Base-by-base conservation (phyloP, 148 eudicot genomes). In the Chenopodium album region DNA sequence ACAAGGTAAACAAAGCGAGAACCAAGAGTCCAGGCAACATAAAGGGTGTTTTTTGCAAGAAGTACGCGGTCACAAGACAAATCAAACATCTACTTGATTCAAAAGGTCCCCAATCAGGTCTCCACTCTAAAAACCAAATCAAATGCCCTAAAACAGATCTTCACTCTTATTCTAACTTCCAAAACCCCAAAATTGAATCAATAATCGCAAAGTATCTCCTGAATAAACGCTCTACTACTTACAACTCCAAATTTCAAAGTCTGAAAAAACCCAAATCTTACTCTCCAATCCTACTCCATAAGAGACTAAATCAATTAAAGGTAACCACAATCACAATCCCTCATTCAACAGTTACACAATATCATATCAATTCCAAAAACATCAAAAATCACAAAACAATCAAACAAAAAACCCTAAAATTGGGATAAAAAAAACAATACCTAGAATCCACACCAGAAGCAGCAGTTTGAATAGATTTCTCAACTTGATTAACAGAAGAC, bases 401-500 rank as follows among this genome's bases (percentile, higher is more conserved):
- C 41, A 7, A 4, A 44, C 14, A 14, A 2, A 62, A 74, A 34
- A 10, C 66, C 66, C 66, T 62, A 62, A 26, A 22, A 62, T 62
- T 22, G 26, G 66, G 7, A 41, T 41, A 34, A 60, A 9, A 11
- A 23, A 8, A 26, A 1, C 37, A 66, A 29, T 47, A 84, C 86
- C 86, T 80, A 13, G 81, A 80, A 84, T 84, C 83, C 20, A 75
- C 73, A 76, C 29, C 60, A 47, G 50, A 44, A 32, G 54, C 37
- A 34, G 80, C 1, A 11, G 76, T 31, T 41, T 84, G 80, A 77
- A 80, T 12, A 29, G 60, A 50, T 80, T 84, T 80, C 0, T 71
- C 86, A 31, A 84, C 86, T 71, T 80, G 31, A 28, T 59, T 70
- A 59, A 23, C 56, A 54, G 29, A 69, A 16, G 76, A 71, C 32